These are phyloP conservation scores for Lotus japonicus DNA, from an alignment of 306 rosid genomes.

Conservation along the genomic window DNA sequence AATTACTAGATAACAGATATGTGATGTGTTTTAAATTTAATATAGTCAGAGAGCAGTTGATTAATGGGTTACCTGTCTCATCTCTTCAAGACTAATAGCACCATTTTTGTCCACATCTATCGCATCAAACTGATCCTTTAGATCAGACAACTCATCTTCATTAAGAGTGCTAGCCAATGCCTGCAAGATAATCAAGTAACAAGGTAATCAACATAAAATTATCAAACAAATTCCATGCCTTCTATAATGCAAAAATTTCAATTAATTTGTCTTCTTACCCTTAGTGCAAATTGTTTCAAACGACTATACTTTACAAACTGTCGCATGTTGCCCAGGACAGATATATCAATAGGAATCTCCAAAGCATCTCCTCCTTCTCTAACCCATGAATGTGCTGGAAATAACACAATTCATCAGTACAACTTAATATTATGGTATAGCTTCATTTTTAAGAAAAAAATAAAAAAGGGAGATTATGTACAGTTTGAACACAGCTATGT, in stretches of 20 bases:
- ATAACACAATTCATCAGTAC: slow-evolving; percentile 18
- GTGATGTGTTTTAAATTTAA: not conserved
- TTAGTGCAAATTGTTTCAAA: slow-evolving; percentile 91
- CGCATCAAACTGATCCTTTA: slow-evolving; percentile 93
- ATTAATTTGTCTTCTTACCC: slow-evolving; percentile 52
- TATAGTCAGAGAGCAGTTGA: slow-evolving; percentile 1
- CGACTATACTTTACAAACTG: slow-evolving; percentile 90
- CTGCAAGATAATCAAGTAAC: slow-evolving; percentile 40
- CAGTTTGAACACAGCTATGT: slow-evolving; percentile 5
- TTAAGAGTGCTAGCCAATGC: slow-evolving; percentile 95
- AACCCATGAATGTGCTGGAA: slow-evolving; percentile 97
- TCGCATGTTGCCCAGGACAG: slow-evolving; percentile 88
- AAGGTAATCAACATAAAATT: slow-evolving; percentile 8
- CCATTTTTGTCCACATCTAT: slow-evolving; percentile 98
- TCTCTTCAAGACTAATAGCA: slow-evolving; percentile 92
- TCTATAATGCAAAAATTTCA: slow-evolving; percentile 8
- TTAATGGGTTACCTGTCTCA: slow-evolving; percentile 70
- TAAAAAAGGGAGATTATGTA: not conserved
- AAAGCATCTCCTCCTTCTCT: slow-evolving; percentile 91
- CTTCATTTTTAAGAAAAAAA: not conserved
- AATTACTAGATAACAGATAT: not conserved
- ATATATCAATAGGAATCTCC: slow-evolving; percentile 94
- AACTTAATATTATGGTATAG: slow-evolving; percentile 5
- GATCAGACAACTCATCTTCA: slow-evolving; percentile 80
- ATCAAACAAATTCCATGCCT: slow-evolving; percentile 3